Evolutionary conservation across 2,329 filamentous ascomycete species (phyloP), one percentile per base, ranked within the genome.

Genomic region (Aspergillus sp.): DNA sequence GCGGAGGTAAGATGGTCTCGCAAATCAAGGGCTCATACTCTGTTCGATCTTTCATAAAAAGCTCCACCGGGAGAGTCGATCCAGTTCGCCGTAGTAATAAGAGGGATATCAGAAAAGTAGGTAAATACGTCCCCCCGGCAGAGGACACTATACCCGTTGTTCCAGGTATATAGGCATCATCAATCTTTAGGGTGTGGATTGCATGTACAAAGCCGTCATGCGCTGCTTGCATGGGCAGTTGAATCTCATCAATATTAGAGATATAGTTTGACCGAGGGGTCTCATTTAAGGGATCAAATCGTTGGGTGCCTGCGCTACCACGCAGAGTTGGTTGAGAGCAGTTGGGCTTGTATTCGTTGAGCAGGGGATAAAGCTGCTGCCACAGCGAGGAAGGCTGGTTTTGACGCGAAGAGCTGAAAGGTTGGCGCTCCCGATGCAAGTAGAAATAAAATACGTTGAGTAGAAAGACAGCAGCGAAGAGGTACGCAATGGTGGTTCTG

Each of bases 71-170:
- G 4, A 83, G 67, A 6, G 61, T 71, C 24, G 77, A 80, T 24
- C 79, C 80, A 3, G 74, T 76, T 38, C 75, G 75, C 8, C 80
- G 77, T 18, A 82, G 67, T 72, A 82, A 76, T 5, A 76, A 72
- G 7, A 82, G 68, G 4, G 79, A 76, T 2, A 78, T 74, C 12
- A 82, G 57, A 26, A 79, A 76, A 11, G 78, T 71, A 7, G 79
- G 78, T 51, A 82, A 68, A 62, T 80, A 78, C 12, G 68, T 61
- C 0, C 73, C 68, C 17, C 77, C 76, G 2, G 78, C 78, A 3
- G 78, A 77, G 24, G 78, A 79, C 48, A 82, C 80, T 18, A 82
- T 76, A 3, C 80, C 80, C 1, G 71, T 70, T 34, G 30, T 34
- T 34, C 30, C 30, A 34, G 30, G 30, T 9, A 11, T 13, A 34